phyloP scores from a whole-genome alignment of 257 asterid genomes.

The Capsicum baccatum region DNA sequence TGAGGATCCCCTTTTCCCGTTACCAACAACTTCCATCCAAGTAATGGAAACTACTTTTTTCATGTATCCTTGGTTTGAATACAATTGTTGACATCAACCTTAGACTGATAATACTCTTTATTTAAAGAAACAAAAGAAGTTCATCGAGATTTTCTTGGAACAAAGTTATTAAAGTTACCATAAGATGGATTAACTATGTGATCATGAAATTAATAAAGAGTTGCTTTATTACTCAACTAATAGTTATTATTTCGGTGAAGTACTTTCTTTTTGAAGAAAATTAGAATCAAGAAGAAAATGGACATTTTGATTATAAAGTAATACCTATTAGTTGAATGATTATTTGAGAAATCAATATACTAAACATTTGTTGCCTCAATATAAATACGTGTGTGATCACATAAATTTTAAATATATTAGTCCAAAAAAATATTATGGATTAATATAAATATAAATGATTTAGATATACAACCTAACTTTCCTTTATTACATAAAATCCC shows the following conservation, averaged over 20 bases:
- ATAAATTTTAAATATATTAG: no score
- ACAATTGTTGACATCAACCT: neutral
- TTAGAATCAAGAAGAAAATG: neutral
- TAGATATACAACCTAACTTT: no score
- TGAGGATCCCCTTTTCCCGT: neutral
- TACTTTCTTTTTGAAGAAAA: neutral
- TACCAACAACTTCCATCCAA: conserved; percentile 20
- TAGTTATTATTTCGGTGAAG: neutral
- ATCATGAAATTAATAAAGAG: neutral
- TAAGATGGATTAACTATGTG: neutral
- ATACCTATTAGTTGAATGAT: no score
- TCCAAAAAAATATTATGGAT: no score
- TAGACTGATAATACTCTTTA: neutral
- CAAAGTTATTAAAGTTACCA: neutral
- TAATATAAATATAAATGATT: no score
- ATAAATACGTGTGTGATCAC: no score
- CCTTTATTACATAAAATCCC: no score
- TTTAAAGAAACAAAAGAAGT: neutral
- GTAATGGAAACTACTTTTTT: neutral
- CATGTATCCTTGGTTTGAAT: neutral
- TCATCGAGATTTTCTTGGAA: neutral
- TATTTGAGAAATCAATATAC: no score
- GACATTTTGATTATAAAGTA: no score
- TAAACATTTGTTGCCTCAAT: no score
- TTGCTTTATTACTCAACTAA: neutral